These are phyloP conservation scores for Musa acuminata DNA, from an alignment of 176 grass and related monocot genomes.

Conservation along the genomic window DNA sequence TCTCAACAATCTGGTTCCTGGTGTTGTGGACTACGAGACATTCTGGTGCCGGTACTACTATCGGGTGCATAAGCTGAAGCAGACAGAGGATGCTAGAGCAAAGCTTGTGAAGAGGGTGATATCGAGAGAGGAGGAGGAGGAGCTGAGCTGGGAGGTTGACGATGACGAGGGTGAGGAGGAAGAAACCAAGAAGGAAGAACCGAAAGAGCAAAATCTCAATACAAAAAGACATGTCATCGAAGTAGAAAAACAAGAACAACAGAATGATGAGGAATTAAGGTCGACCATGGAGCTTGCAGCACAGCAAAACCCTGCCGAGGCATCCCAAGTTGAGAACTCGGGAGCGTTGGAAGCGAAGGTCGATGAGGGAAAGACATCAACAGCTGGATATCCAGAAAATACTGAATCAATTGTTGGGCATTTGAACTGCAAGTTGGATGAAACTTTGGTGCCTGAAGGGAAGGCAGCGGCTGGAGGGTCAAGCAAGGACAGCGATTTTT, in stretches of 20 bases:
- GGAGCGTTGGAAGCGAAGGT: background rate
- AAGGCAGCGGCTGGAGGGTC: background rate
- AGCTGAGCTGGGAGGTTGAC: constrained; percentile 67
- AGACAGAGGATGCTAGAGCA: constrained; percentile 65
- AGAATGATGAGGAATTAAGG: constrained; percentile 3
- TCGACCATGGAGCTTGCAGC: background rate
- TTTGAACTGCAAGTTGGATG: constrained; percentile 29
- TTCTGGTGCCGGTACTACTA: constrained; percentile 90
- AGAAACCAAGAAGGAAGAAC: constrained; percentile 27
- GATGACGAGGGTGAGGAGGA: constrained; percentile 26
- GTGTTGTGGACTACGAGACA: constrained; percentile 42
- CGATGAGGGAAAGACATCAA: background rate
- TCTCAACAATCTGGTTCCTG: constrained; percentile 54
- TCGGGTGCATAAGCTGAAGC: constrained; percentile 60
- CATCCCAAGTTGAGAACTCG: background rate
- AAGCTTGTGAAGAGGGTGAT: constrained; percentile 79
- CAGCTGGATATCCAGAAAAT: background rate
- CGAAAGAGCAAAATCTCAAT: background rate
- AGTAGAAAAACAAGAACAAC: background rate
- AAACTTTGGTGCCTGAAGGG: background rate
- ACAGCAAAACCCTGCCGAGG: background rate
- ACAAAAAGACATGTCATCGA: too few relatives aligned
- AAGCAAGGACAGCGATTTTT: constrained; percentile 42
- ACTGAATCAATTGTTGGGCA: background rate
- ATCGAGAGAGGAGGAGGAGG: constrained; percentile 56